Evolutionary conservation across 139 green algal genomes (phyloP).

Genomic region (Asterochloris erici): DNA sequence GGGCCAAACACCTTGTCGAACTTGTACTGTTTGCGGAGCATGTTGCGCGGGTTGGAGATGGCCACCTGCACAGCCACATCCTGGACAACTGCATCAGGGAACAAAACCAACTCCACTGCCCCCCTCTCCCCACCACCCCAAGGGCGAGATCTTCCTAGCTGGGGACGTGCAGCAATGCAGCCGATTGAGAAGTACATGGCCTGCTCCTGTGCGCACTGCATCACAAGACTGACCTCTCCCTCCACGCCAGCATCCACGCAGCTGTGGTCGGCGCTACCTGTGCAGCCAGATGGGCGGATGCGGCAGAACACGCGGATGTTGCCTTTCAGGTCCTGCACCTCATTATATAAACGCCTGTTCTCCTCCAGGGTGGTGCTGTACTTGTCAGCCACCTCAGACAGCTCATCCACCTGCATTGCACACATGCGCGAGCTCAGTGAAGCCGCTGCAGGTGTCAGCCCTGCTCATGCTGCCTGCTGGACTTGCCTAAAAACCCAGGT

Average conservation of each 20-base stretch:
- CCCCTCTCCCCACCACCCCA: background rate
- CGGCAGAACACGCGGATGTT: conserved; percentile 88
- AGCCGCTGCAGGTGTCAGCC: too few relatives aligned
- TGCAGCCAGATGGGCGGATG: conserved; percentile 63
- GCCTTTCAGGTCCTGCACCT: conserved; percentile 78
- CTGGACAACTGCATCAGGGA: background rate
- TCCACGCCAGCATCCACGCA: conserved; percentile 24
- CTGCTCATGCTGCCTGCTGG: too few relatives aligned
- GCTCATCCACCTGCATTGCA: too few relatives aligned
- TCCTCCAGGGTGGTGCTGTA: conserved; percentile 48
- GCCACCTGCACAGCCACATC: conserved; percentile 16
- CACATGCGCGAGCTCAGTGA: too few relatives aligned
- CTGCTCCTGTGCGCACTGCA: background rate
- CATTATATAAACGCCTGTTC: conserved; percentile 77
- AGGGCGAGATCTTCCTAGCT: too few relatives aligned
- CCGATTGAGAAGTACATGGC: too few relatives aligned
- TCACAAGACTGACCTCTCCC: conserved; percentile 6
- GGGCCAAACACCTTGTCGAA: conserved; percentile 82
- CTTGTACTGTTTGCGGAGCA: conserved; percentile 33
- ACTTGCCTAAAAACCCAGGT: too few relatives aligned
- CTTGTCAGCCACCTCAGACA: conserved; percentile 34
- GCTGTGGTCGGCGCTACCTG: conserved; percentile 47
- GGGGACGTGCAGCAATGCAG: too few relatives aligned
- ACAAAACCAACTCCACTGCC: background rate
- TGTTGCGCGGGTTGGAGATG: conserved; percentile 19